These are phyloP conservation scores for Chenopodium berlandieri DNA, from an alignment of 148 eudicot species.

Conservation along the genomic window DNA sequence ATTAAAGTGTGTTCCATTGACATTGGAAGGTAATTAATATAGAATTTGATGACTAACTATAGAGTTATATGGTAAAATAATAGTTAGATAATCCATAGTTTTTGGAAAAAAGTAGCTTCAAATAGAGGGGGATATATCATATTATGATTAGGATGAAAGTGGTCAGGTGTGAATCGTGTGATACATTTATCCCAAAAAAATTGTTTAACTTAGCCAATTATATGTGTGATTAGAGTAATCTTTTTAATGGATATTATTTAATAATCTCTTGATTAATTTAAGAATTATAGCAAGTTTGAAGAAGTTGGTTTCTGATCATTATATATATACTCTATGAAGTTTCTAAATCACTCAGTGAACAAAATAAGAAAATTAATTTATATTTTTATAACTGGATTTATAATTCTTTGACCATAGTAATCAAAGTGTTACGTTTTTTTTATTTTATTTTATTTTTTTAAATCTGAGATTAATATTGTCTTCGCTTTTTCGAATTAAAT, in stretches of 20 bases:
- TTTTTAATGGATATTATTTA: slow-evolving; percentile 10
- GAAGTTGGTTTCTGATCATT: background rate
- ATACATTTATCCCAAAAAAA: no score
- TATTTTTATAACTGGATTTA: no score
- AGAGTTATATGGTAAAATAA: slow-evolving; percentile 18
- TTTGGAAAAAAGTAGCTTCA: slow-evolving; percentile 13
- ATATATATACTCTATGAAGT: no score
- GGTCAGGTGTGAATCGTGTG: no score
- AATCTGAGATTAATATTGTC: no score
- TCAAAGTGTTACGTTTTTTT: no score
- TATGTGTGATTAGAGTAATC: background rate
- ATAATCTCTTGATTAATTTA: background rate
- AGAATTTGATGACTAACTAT: background rate
- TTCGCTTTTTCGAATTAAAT: no score
- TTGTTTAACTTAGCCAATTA: background rate
- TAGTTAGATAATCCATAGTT: slow-evolving; percentile 2
- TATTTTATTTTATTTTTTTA: no score
- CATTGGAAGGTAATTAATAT: slow-evolving; percentile 11
- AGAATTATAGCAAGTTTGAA: background rate
- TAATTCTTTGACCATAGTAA: no score
- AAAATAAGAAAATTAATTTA: no score
- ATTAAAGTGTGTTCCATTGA: slow-evolving; percentile 19
- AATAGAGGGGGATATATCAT: background rate
- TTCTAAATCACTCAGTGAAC: no score
- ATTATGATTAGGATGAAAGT: no score